A percentile compares a stretch with the other conserved stretches of the same genome.
Evolutionary conservation across 805 yeast species (phyloP).

Genomic region (Ogataea minuta): DNA sequence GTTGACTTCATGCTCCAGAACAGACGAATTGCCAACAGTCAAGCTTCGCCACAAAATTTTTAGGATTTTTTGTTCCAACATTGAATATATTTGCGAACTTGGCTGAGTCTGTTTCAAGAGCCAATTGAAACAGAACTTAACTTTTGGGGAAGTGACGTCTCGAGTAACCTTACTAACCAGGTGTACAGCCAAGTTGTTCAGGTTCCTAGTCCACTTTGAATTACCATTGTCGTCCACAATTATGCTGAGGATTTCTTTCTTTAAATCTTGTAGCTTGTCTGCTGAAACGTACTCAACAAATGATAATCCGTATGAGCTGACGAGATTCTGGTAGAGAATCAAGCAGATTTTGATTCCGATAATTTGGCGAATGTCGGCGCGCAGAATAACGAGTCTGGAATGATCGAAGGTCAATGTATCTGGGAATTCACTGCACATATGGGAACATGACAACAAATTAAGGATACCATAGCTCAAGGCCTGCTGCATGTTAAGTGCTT

Average conservation of each 20-base stretch:
- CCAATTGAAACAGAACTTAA: constrained; percentile 74
- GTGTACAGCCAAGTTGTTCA: constrained; percentile 69
- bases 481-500: constrained; percentile 25
- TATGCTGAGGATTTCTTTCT: constrained; percentile 71
- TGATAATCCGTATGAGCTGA: constrained; percentile 34
- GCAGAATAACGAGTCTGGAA: constrained; percentile 67
- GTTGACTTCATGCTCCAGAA: constrained; percentile 26
- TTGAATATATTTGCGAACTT: constrained; percentile 66
- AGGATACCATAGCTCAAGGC: constrained; percentile 53
- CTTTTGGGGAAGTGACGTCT: constrained; percentile 38
- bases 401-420: constrained; percentile 82
- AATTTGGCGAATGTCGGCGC: constrained; percentile 84
- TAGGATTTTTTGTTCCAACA: constrained; percentile 68
- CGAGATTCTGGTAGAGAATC: constrained; percentile 69
- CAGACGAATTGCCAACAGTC: constrained; percentile 9
- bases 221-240: constrained; percentile 85
- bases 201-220: constrained; percentile 86
- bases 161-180: constrained; percentile 41
- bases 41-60: constrained; percentile 37
- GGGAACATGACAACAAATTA: constrained; percentile 69
- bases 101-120: constrained; percentile 85
- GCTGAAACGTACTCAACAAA: constrained; percentile 37
- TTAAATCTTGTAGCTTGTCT: constrained; percentile 47
- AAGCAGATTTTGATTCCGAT: constrained; percentile 76
- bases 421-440: constrained; percentile 81